Conservation (phyloP, 2,329 filamentous ascomycete genomes). For the Ceratocystis destructans region DNA sequence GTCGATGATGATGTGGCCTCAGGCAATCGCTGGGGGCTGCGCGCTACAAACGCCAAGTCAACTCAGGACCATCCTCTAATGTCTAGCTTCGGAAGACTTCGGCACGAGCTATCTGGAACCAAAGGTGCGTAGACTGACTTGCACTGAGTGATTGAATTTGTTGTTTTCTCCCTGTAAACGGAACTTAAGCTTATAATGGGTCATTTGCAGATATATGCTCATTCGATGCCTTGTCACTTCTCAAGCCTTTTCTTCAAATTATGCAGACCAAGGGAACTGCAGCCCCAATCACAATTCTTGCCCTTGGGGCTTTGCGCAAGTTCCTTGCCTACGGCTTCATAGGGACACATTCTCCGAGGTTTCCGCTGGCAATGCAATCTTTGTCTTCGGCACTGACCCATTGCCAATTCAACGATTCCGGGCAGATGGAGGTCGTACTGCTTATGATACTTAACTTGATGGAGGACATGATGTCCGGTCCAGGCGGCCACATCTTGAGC, state of each 20-base stretch:
- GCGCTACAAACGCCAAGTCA: constrained; percentile 91
- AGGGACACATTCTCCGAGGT: constrained; percentile 66
- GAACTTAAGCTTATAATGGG: neutral
- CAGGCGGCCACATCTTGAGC: constrained; percentile 82
- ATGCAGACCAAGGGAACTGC: constrained; percentile 93
- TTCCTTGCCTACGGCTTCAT: constrained; percentile 94
- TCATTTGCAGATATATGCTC: constrained; percentile 55
- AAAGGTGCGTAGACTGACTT: constrained; percentile 43
- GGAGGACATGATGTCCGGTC: constrained; percentile 94
- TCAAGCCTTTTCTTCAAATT: constrained; percentile 91
- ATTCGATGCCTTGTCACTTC: constrained; percentile 78
- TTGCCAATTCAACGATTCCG: constrained; percentile 89
- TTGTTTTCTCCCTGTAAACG: neutral
- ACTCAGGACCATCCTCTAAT: constrained; percentile 96
- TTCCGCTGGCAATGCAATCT: constrained; percentile 84
- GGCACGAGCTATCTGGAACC: constrained; percentile 73
- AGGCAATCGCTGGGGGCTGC: constrained; percentile 78
- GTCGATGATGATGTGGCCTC: constrained; percentile 39
- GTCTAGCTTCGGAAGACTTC: constrained; percentile 78
- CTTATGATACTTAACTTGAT: constrained; percentile 91
- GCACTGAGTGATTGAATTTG: neutral
- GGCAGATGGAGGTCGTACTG: constrained; percentile 89
- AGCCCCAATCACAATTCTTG: constrained; percentile 88
- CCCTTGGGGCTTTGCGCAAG: constrained; percentile 85
- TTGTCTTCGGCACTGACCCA: constrained; percentile 92